Evolutionary conservation across 106 monocot species (phyloP).

Genomic region (Chionographis japonica): DNA sequence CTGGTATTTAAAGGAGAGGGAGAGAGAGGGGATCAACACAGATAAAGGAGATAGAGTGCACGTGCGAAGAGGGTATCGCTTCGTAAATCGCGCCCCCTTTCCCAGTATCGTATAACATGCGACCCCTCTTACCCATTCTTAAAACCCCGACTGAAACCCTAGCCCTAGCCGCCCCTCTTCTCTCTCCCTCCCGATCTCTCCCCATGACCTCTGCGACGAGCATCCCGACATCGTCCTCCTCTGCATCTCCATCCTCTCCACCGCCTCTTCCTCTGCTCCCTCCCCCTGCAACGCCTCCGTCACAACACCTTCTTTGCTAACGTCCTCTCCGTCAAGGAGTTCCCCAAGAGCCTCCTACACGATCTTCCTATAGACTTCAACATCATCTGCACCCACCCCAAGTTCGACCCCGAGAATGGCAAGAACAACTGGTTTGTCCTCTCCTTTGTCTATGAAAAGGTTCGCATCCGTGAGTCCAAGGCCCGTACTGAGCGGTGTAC

Average conservation of each 20-base stretch:
- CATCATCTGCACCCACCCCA: slow-evolving; percentile 46
- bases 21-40: no score
- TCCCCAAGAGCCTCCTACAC: slow-evolving; percentile 20
- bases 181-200: slow-evolving; percentile 25
- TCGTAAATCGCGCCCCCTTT: no score
- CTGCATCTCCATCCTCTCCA: slow-evolving; percentile 35
- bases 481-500: slow-evolving; percentile 8
- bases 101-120: no score
- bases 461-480: slow-evolving; percentile 11
- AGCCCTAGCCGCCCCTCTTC: slow-evolving; percentile 14
- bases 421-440: slow-evolving; percentile 23
- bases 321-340: slow-evolving; percentile 47
- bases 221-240: slow-evolving; percentile 42
- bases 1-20: no score
- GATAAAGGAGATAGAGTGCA: no score
- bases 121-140: no score
- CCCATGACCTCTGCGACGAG: slow-evolving; percentile 40
- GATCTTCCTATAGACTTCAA: slow-evolving; percentile 21
- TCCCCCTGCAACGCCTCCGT: slow-evolving; percentile 34
- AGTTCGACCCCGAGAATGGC: slow-evolving; percentile 44
- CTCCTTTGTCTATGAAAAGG: slow-evolving; percentile 38
- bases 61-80: no score
- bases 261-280: slow-evolving; percentile 17
- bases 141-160: no score
- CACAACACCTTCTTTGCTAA: slow-evolving; percentile 35